Conservation (phyloP, 768 basidiomycete species). For the Xanthoconium purpureum region DNA sequence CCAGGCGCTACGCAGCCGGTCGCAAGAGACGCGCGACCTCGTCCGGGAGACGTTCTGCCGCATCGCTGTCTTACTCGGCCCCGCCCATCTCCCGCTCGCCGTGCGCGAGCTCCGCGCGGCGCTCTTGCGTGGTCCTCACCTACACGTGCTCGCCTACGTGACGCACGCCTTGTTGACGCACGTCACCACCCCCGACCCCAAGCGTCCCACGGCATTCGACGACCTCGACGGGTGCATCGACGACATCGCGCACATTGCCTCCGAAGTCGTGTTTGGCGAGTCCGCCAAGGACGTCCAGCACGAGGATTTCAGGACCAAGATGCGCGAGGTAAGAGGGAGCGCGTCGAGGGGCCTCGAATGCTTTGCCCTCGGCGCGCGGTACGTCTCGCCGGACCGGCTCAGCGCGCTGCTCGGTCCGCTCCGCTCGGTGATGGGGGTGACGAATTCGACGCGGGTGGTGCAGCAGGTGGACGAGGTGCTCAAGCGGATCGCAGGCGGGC, state of each 20-base stretch:
- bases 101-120: constrained; percentile 83
- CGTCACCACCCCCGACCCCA: constrained; percentile 57
- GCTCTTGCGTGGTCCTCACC: constrained; percentile 85
- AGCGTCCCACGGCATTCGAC: constrained; percentile 48
- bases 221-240: constrained; percentile 74
- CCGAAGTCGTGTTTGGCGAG: constrained; percentile 91
- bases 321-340: constrained; percentile 85
- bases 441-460: constrained; percentile 76
- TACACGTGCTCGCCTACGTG: constrained; percentile 87
- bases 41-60: constrained; percentile 79
- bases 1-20: constrained; percentile 89
- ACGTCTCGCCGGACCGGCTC: constrained; percentile 74
- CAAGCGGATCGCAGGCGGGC: constrained; percentile 73
- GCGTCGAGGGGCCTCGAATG: constrained; percentile 83
- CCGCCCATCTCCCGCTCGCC: constrained; percentile 66
- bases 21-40: constrained; percentile 89
- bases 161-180: constrained; percentile 80
- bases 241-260: constrained; percentile 76
- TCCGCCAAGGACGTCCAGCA: constrained; percentile 85
- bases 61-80: constrained; percentile 70
- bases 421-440: constrained; percentile 81
- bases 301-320: constrained; percentile 92
- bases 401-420: constrained; percentile 75
- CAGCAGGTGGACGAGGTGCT: constrained; percentile 85
- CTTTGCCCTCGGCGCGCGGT: constrained; percentile 75